phyloP scores from a whole-genome alignment of 495 filamentous ascomycete genomes.

The Neurospora pannonica region DNA sequence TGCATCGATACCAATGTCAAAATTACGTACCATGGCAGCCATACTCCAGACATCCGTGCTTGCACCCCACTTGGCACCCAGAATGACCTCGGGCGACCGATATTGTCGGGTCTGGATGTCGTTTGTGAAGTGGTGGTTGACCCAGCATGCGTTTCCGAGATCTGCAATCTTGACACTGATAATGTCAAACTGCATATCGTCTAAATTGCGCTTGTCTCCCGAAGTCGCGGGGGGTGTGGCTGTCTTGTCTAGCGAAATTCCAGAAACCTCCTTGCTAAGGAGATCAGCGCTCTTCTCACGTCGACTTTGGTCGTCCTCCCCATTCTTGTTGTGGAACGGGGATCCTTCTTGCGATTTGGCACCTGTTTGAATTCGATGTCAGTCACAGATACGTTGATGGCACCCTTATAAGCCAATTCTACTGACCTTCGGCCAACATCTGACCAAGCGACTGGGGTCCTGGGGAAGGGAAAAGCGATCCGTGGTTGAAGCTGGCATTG shows the following conservation, averaged over 20 bases:
- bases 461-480: constrained; percentile 58
- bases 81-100: constrained; percentile 90
- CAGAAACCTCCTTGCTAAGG: constrained; percentile 83
- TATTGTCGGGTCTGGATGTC: constrained; percentile 99
- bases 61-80: constrained; percentile 95
- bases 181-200: constrained; percentile 50
- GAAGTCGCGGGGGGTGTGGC: constrained; percentile 32
- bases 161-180: constrained; percentile 99
- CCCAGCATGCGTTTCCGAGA: constrained; percentile 97
- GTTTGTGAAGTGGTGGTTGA: constrained; percentile 97
- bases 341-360: constrained; percentile 46
- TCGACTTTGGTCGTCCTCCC: constrained; percentile 69
- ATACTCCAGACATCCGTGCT: constrained; percentile 99
- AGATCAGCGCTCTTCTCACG: constrained; percentile 91
- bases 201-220: constrained; percentile 42
- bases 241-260: constrained; percentile 83
- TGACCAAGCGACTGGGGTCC: constrained; percentile 74
- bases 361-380: constrained; percentile 13
- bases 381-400: neutral
- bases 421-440: constrained; percentile 71
- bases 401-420: neutral
- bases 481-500: constrained; percentile 77
- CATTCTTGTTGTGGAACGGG: constrained; percentile 35
- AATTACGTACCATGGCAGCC: constrained; percentile 79
- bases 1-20: neutral